Evolutionary conservation across 495 filamentous ascomycete species (phyloP).

Genomic region (Penicillium angulare): DNA sequence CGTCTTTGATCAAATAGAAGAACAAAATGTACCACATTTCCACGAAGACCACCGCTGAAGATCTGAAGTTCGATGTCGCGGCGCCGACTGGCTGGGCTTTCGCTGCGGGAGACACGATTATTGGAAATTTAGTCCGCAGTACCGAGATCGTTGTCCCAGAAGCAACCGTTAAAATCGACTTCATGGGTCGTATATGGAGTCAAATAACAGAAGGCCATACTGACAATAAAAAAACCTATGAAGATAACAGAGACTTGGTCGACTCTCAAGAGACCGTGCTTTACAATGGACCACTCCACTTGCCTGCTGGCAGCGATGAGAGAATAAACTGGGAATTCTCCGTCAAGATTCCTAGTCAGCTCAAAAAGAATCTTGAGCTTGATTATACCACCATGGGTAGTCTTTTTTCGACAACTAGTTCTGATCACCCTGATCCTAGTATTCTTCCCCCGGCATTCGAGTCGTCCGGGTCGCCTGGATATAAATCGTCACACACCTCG

Average conservation of each 20-base stretch:
- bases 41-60: too few relatives aligned
- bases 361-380: too few relatives aligned
- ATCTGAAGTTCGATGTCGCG: constrained; percentile 11
- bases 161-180: constrained; percentile 12
- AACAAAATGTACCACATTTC: too few relatives aligned
- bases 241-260: neutral
- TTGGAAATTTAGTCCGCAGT: constrained; percentile 14
- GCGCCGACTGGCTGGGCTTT: constrained; percentile 13
- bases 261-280: neutral
- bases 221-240: neutral
- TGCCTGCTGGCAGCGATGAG: neutral
- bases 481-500: constrained; percentile 6
- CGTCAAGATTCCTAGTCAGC: constrained; percentile 9
- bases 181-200: constrained; percentile 10
- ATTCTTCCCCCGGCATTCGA: constrained; percentile 9
- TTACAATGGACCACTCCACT: constrained; percentile 5
- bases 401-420: constrained; percentile 22
- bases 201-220: constrained; percentile 2
- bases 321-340: constrained; percentile 13
- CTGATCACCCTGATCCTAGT: constrained; percentile 8
- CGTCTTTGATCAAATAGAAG: too few relatives aligned
- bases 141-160: constrained; percentile 11
- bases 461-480: neutral
- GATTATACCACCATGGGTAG: constrained; percentile 2
- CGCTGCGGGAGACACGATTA: constrained; percentile 18